Conservation (phyloP, 306 rosid genomes). For the Rosa lucieae region DNA sequence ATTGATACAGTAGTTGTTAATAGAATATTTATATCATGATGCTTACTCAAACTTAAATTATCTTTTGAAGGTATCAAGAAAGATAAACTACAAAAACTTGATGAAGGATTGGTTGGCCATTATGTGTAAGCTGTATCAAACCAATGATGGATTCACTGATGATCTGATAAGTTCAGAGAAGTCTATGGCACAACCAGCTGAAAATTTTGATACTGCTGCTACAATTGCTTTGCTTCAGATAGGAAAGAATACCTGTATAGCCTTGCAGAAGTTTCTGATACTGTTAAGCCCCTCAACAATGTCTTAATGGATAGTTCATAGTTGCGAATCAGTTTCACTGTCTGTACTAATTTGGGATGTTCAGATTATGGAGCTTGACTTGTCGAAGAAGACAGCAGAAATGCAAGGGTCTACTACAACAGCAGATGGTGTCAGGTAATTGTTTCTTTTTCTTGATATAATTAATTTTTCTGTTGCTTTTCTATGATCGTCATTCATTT, state of each 20-base stretch:
- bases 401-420: conserved; percentile 61
- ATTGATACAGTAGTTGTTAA: neutral
- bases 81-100: conserved; percentile 61
- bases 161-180: conserved; percentile 35
- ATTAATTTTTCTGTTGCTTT: neutral
- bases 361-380: conserved; percentile 80
- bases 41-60: conserved; percentile 16
- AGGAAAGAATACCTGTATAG: conserved; percentile 50
- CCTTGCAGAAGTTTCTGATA: conserved; percentile 56
- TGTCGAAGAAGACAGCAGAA: conserved; percentile 66
- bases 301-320: conserved; percentile 5
- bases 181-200: conserved; percentile 34
- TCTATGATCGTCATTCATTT: neutral
- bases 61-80: conserved; percentile 70
- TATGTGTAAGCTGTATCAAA: conserved; percentile 59
- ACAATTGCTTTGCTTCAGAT: conserved; percentile 57
- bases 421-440: conserved; percentile 75
- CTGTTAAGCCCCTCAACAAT: conserved; percentile 45
- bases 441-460: conserved; percentile 21
- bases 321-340: conserved; percentile 14
- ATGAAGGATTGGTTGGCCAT: conserved; percentile 61
- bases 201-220: conserved; percentile 35
- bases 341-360: conserved; percentile 34
- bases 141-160: conserved; percentile 38
- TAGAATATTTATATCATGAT: neutral